phyloP scores from a whole-genome alignment of 2,329 filamentous ascomycete genomes.

The Cadophora luteo-olivacea region DNA sequence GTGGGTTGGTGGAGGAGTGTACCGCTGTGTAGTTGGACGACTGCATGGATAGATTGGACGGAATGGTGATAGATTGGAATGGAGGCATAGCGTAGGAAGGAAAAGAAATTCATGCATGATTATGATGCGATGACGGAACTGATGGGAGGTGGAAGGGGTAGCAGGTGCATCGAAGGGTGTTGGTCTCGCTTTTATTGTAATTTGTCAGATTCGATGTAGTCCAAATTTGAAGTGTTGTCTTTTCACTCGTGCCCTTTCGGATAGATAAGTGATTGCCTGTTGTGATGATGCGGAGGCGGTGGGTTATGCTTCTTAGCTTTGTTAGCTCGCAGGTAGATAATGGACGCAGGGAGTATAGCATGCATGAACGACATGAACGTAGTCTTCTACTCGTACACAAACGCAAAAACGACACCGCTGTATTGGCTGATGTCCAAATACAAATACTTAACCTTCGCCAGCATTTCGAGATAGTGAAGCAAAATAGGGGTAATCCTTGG shows the following conservation, averaged over 20 bases:
- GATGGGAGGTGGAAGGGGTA: slow-evolving; percentile 18
- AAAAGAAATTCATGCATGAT: slow-evolving; percentile 13
- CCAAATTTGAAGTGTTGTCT: not conserved
- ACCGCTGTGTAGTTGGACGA: not conserved
- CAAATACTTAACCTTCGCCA: not conserved
- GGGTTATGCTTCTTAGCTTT: slow-evolving; percentile 3
- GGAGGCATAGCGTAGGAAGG: slow-evolving; percentile 22
- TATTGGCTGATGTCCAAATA: not conserved
- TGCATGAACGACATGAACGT: not conserved
- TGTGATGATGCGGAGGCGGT: not conserved
- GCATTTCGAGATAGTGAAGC: not conserved
- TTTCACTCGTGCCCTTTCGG: slow-evolving; percentile 1
- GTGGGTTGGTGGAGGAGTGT: not conserved
- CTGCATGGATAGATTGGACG: not conserved
- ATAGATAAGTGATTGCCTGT: not conserved
- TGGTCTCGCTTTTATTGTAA: slow-evolving; percentile 5
- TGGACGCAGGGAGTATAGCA: slow-evolving; percentile 7
- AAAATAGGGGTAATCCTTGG: not conserved
- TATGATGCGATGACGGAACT: slow-evolving; percentile 20
- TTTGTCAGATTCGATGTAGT: slow-evolving; percentile 20
- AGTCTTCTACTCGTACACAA: no score
- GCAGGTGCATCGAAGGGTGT: slow-evolving; percentile 2
- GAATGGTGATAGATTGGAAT: slow-evolving; percentile 2
- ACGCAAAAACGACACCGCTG: no score
- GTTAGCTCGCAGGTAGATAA: slow-evolving; percentile 20